Conservation (phyloP, 371 early-diverging fungal species). For the Choanephora cucurbitarum region DNA sequence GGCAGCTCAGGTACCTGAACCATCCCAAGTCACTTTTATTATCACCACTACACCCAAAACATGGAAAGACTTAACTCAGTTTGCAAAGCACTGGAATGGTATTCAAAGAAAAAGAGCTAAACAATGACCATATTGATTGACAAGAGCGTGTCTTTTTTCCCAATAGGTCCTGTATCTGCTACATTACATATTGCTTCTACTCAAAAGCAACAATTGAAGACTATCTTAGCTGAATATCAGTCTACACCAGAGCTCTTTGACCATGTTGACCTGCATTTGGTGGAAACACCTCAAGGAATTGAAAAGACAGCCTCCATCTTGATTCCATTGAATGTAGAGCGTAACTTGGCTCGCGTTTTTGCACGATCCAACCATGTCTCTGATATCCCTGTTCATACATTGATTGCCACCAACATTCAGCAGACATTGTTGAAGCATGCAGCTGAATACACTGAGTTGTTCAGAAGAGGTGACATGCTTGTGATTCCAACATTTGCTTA, state of each 20-base stretch:
- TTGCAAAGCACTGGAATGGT: slow-evolving; percentile 48
- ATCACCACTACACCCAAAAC: slow-evolving; percentile 38
- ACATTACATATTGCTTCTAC: slow-evolving; percentile 32
- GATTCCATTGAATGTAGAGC: slow-evolving; percentile 42
- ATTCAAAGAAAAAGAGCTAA: slow-evolving; percentile 14
- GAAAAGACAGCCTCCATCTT: slow-evolving; percentile 25
- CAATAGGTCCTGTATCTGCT: slow-evolving; percentile 50
- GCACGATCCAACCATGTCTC: slow-evolving; percentile 37
- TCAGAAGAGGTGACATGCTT: slow-evolving; percentile 43
- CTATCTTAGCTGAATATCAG: slow-evolving; percentile 23
- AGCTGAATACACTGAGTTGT: slow-evolving; percentile 25
- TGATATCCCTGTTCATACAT: slow-evolving; percentile 34
- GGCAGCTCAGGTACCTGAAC: slow-evolving; percentile 18
- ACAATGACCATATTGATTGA: no score
- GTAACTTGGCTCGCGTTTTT: slow-evolving; percentile 50
- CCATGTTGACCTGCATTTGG: slow-evolving; percentile 42
- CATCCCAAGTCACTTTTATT: slow-evolving; percentile 35
- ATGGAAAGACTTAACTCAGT: slow-evolving; percentile 38
- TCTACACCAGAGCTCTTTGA: slow-evolving; percentile 20
- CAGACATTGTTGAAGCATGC: slow-evolving; percentile 33
- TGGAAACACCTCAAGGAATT: slow-evolving; percentile 17
- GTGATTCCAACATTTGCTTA: slow-evolving; percentile 46
- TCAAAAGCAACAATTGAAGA: slow-evolving; percentile 5
- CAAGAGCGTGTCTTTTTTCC: no score
- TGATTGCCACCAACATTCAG: slow-evolving; percentile 38